phyloP scores from a whole-genome alignment of 2,329 filamentous ascomycete genomes.

The Penicillium griseofulvum region DNA sequence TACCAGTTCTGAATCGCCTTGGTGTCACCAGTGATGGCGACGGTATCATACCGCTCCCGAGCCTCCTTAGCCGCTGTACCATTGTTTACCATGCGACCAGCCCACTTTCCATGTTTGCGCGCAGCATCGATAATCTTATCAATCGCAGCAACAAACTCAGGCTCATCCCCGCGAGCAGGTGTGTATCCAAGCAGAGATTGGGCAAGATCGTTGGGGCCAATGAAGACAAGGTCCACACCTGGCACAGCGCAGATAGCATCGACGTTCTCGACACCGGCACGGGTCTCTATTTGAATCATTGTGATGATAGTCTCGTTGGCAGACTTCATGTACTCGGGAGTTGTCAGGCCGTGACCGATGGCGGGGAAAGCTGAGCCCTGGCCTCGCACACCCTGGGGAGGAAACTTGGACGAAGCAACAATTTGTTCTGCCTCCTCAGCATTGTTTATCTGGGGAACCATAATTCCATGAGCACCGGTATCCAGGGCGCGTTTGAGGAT shows the following conservation, averaged over 20 bases:
- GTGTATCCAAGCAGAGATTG: constrained; percentile 59
- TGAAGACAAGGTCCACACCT: constrained; percentile 40
- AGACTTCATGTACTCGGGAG: constrained; percentile 32
- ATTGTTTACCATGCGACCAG: constrained; percentile 53
- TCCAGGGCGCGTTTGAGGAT: constrained; percentile 27
- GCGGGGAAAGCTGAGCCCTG: constrained; percentile 30
- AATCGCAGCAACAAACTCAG: constrained; percentile 60
- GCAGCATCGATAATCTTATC: constrained; percentile 58
- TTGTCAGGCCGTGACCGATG: constrained; percentile 34
- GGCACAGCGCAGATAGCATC: constrained; percentile 40
- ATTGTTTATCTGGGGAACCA: constrained; percentile 44
- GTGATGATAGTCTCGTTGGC: constrained; percentile 37
- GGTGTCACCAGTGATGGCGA: constrained; percentile 48
- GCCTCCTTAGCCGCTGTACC: constrained; percentile 43
- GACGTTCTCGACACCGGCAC: constrained; percentile 40
- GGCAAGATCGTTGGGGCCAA: constrained; percentile 38
- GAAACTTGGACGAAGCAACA: constrained; percentile 29
- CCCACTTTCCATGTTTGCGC: constrained; percentile 63
- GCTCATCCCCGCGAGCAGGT: constrained; percentile 53
- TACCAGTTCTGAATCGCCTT: constrained; percentile 54
- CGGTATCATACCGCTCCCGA: constrained; percentile 42
- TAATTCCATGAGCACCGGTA: constrained; percentile 46
- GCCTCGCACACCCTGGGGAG: constrained; percentile 30
- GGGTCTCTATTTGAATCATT: constrained; percentile 43
- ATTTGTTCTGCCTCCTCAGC: constrained; percentile 45